A percentile compares a stretch with the other conserved stretches of the same genome.
Conservation (phyloP, 345 rosid species). For the Raphanus raphanistrum region DNA sequence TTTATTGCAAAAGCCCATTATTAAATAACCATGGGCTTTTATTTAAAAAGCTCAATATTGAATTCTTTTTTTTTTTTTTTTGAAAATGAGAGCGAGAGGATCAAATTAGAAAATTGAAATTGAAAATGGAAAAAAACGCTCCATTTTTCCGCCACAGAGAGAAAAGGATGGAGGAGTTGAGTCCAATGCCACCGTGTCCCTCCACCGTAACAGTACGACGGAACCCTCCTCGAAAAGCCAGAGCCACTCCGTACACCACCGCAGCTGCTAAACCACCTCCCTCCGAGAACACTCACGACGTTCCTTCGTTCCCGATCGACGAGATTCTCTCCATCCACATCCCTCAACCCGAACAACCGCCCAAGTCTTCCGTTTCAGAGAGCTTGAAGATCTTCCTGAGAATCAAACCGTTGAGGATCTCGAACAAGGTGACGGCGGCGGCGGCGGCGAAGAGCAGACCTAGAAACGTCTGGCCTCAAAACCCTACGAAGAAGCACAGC, state of each 20-base stretch:
- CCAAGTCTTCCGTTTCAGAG: conserved; percentile 33
- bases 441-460: conserved; percentile 35
- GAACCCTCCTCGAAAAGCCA: conserved; percentile 75
- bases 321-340: conserved; percentile 53
- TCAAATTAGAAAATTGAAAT: conserved; percentile 9
- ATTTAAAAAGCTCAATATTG: not conserved
- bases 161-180: conserved; percentile 29
- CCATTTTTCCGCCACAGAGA: conserved; percentile 36
- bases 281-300: conserved; percentile 32
- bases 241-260: conserved; percentile 53
- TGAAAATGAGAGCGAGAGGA: not conserved
- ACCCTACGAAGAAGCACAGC: conserved; percentile 46
- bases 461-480: conserved; percentile 68
- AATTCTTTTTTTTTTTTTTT: not conserved
- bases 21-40: not conserved
- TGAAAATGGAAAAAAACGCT: not conserved
- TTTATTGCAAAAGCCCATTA: not conserved
- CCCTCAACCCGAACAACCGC: conserved; percentile 19
- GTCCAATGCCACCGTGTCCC: conserved; percentile 49
- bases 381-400: conserved; percentile 70
- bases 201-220: conserved; percentile 62
- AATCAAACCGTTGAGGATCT: conserved; percentile 47
- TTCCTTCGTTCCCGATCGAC: conserved; percentile 62
- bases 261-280: conserved; percentile 26
- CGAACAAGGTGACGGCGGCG: conserved; percentile 12